Base-by-base conservation (phyloP, 1,139 yeast species). In the Yamadazyma dendronema region DNA sequence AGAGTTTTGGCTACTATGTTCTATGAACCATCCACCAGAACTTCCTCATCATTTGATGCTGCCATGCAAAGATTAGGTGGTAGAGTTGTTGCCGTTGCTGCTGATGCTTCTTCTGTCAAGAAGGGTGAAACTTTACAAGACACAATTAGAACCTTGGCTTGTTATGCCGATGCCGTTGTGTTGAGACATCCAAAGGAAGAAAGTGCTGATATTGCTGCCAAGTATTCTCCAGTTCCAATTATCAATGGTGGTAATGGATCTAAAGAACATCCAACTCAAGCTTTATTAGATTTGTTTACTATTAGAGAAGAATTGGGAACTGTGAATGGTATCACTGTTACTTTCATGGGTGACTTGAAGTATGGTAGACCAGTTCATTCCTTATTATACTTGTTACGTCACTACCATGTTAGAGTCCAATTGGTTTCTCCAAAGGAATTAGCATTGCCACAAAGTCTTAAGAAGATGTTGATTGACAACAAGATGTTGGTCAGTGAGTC, bases 31-130 rank as follows among this genome's bases (percentile, higher is more conserved):
- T 88, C 97, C 9, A 94, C 99, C 33, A 80, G 99, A 67, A 94
- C 99, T 23, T 79, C 95, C 13, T 81, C 97, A 17, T 90, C 97
- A 2, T 94, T 94, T 61, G 96, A 94, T 63, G 96, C 97, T 53
- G 99, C 99, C 44, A 94, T 94, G 98, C 97, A 94, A 74, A 85
- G 99, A 72, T 77, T 94, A 55, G 99, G 99, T 62, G 99, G 99
- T 60, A 82, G 96, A 64, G 96, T 90, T 50, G 86, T 94, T 51
- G 79, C 95, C 37, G 84, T 94, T 48, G 75, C 87, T 48, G 85
- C 94, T 42, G 79, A 78, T 43, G 75, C 92, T 31, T 89, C 97
- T 15, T 88, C 97, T 19, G 96, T 90, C 37, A 87, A 88, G 72
- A 94, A 94, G 76, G 99, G 99, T 49, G 99, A 94, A 74, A 86